A percentile compares a stretch with the other conserved stretches of the same genome.
Conservation (phyloP, 192 early-diverging fungal species). For the Coemansia sp. region DNA sequence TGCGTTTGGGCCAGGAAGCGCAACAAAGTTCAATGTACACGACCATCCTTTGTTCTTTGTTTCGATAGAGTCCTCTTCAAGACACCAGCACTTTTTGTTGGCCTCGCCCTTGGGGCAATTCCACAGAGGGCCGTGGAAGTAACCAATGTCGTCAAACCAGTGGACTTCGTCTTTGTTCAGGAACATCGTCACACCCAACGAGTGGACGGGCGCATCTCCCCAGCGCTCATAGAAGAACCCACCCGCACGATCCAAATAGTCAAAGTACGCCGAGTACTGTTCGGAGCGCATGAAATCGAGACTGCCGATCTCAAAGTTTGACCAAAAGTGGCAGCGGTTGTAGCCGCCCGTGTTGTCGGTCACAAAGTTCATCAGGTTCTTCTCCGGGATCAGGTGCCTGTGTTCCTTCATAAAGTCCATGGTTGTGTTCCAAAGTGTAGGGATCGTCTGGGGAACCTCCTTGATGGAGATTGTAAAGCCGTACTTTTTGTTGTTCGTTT, state of each 20-base stretch:
- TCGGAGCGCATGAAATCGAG: slow-evolving; percentile 60
- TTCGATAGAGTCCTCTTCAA: slow-evolving; percentile 45
- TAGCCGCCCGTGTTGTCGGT: slow-evolving; percentile 56
- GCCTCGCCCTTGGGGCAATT: slow-evolving; percentile 41
- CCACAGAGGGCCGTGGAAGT: slow-evolving; percentile 54
- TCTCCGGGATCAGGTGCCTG: slow-evolving; percentile 54
- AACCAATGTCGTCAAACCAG: slow-evolving; percentile 69
- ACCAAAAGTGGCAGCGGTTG: slow-evolving; percentile 70
- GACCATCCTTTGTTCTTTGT: slow-evolving; percentile 44
- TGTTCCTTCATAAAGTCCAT: slow-evolving; percentile 56
- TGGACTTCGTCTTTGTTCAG: slow-evolving; percentile 52
- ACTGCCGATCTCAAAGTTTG: slow-evolving; percentile 73
- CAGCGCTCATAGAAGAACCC: too few species aligned
- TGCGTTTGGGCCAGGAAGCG: slow-evolving; percentile 13
- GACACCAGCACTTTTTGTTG: slow-evolving; percentile 50
- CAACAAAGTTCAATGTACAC: slow-evolving; percentile 46
- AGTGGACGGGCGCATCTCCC: too few species aligned
- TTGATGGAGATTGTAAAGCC: slow-evolving; percentile 70
- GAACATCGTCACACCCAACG: slow-evolving; percentile 57
- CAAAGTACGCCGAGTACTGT: slow-evolving; percentile 56
- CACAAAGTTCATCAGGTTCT: slow-evolving; percentile 61
- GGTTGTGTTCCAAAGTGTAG: slow-evolving; percentile 71
- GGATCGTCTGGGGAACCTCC: slow-evolving; percentile 67
- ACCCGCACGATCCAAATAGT: slow-evolving; percentile 57
- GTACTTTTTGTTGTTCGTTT: slow-evolving; percentile 70